A percentile compares a stretch with the other conserved stretches of the same genome.
These are phyloP conservation scores for Royoungia palumana DNA, from an alignment of 768 basidiomycete genomes.

Conservation along the genomic window DNA sequence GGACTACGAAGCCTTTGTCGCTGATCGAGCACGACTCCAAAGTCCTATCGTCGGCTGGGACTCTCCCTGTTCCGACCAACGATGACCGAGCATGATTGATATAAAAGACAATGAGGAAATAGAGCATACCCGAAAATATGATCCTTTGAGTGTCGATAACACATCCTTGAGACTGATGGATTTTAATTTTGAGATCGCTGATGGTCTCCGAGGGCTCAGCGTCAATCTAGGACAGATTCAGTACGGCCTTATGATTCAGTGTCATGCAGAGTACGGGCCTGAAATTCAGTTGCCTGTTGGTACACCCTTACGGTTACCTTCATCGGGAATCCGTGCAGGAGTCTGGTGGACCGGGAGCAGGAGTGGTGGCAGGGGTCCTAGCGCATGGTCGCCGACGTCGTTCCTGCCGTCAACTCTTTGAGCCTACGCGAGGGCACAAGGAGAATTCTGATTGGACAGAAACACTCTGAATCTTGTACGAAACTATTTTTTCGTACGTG, in stretches of 20 bases:
- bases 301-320: not conserved
- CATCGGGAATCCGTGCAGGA: not conserved
- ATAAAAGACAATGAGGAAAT: not conserved
- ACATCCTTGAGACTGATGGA: not conserved
- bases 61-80: not conserved
- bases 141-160: conserved; percentile 2
- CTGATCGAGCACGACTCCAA: not conserved
- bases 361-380: too few species aligned
- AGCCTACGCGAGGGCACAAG: too few species aligned
- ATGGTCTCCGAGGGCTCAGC: conserved; percentile 2
- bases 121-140: conserved; percentile 1
- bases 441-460: too few species aligned
- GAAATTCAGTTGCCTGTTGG: conserved; percentile 1
- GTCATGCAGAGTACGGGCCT: not conserved
- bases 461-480: too few species aligned
- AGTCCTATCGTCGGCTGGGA: not conserved
- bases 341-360: too few species aligned
- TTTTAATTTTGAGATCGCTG: conserved; percentile 1
- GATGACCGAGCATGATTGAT: not conserved
- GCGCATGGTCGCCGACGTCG: too few species aligned
- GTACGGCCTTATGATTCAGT: not conserved
- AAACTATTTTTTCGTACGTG: too few species aligned
- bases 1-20: conserved; percentile 4
- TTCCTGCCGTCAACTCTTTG: too few species aligned
- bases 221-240: not conserved